Evolutionary conservation across 192 early-diverging fungal species (phyloP), one percentile per base, ranked within the genome.

Genomic region (Dissophora ornata): DNA sequence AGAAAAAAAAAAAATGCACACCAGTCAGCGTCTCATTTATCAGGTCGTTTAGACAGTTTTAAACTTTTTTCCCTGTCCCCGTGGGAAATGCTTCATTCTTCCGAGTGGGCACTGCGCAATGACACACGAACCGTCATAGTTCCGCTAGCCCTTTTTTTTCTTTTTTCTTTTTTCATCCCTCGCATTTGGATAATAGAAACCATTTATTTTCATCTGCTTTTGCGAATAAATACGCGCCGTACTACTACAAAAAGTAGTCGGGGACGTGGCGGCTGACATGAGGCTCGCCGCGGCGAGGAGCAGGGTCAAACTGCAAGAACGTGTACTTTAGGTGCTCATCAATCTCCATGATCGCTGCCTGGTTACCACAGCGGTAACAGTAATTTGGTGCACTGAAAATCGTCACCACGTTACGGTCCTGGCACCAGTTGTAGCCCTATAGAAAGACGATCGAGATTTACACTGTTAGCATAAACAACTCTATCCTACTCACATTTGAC

Each of bases 301-400:
- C 97, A 51, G 96, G 96, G 80, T 99, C 98, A 66, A 98, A 99
- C 83, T 98, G 98, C 45, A 95, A 79, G 87, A 98, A 99, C 51
- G 96, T 97, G 83, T 98, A 98, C 87, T 98, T 98, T 84, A 99
- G 87, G 83, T 97, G 91, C 84, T 99, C 96, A 82, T 99, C 97
- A 71, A 99, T 93, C 81, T 99, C 97, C 97, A 99, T 98, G 77
- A 99, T 99, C 42, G 97, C 97, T 18, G 97, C 97, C 87, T 98
- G 96, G 83, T 99, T 99, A 50, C 97, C 97, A 79, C 97, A 99
- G 54, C 97, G 92, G 89, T 99, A 99, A 85, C 97, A 98, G 86
- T 99, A 99, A 84, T 99, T 99, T 41, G 97, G 97, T 38, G 97
- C 97, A 83, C 91, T 93, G 81, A 99, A 99, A 58, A 99, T 99